Percentiles rank a stretch among this genome's conserved stretches.
Conservation (phyloP, 371 early-diverging fungal genomes). For the Mucor lusitanicus region DNA sequence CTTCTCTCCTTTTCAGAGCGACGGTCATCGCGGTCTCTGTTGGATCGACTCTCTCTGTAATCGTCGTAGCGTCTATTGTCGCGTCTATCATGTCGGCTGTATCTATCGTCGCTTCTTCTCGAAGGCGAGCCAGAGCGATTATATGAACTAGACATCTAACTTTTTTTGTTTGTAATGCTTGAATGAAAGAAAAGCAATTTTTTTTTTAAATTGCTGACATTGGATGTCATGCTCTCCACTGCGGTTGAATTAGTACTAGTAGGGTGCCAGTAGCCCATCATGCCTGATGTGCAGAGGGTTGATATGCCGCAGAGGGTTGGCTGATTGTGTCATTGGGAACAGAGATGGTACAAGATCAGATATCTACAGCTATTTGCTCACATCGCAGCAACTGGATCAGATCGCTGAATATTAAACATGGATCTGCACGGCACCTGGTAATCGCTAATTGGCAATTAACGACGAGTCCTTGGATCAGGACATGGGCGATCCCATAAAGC, state of each 20-base stretch:
- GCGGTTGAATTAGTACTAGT: too few species aligned
- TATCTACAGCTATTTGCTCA: too few species aligned
- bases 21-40: conserved; percentile 21
- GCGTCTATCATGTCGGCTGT: conserved; percentile 28
- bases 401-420: too few species aligned
- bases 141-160: conserved; percentile 24
- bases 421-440: too few species aligned
- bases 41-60: conserved; percentile 10
- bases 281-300: too few species aligned
- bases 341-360: background rate
- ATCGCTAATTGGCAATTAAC: too few species aligned
- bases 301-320: background rate
- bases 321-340: background rate
- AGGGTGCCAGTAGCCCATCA: background rate
- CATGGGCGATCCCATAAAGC: too few species aligned
- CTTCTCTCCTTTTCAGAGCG: background rate
- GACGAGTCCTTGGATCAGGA: too few species aligned
- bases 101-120: conserved; percentile 25
- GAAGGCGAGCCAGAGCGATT: conserved; percentile 25
- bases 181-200: background rate
- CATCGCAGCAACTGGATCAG: too few species aligned
- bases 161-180: background rate
- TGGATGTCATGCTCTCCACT: background rate
- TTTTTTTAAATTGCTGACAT: background rate
- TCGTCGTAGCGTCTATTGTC: conserved; percentile 38